A percentile compares a stretch with the other conserved stretches of the same genome.
phyloP scores from a whole-genome alignment of 1,139 yeast species.

The Trichomonascaceae sp. region DNA sequence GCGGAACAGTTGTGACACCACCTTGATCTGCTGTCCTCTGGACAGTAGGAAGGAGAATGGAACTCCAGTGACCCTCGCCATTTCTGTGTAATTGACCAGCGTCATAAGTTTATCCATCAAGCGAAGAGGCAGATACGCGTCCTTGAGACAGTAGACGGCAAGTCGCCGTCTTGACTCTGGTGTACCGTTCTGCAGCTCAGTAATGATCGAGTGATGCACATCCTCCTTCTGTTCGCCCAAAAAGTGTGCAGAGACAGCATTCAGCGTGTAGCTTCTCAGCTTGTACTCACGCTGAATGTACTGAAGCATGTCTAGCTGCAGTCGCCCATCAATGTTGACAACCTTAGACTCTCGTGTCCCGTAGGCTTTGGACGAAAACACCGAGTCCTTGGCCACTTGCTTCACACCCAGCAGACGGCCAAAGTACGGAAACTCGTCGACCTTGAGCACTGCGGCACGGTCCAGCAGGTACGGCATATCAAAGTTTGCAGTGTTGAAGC shows the following conservation, averaged over 20 bases:
- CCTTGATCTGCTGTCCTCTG: constrained; percentile 96
- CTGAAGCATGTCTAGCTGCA: constrained; percentile 88
- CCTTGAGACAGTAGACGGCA: constrained; percentile 95
- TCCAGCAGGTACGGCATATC: constrained; percentile 89
- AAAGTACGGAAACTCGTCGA: constrained; percentile 68
- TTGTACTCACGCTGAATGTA: constrained; percentile 92
- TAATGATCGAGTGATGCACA: constrained; percentile 92
- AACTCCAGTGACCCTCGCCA: constrained; percentile 99
- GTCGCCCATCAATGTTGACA: constrained; percentile 87
- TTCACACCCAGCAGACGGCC: constrained; percentile 56
- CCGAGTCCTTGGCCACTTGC: constrained; percentile 70
- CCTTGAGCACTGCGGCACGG: constrained; percentile 63
- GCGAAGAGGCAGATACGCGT: constrained; percentile 83
- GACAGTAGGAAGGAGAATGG: constrained; percentile 82
- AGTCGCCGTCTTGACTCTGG: constrained; percentile 85
- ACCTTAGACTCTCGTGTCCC: constrained; percentile 92
- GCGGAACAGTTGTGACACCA: constrained; percentile 85
- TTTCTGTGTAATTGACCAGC: constrained; percentile 90
- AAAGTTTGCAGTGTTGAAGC: constrained; percentile 88
- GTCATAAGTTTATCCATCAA: constrained; percentile 90
- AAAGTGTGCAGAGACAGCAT: constrained; percentile 91
- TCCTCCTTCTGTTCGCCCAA: constrained; percentile 95
- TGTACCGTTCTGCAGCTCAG: constrained; percentile 86
- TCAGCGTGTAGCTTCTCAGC: constrained; percentile 83
- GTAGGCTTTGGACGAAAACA: constrained; percentile 88